Conservation (phyloP, 2,329 filamentous ascomycete genomes). For the Neopestalotiopsis sp. region DNA sequence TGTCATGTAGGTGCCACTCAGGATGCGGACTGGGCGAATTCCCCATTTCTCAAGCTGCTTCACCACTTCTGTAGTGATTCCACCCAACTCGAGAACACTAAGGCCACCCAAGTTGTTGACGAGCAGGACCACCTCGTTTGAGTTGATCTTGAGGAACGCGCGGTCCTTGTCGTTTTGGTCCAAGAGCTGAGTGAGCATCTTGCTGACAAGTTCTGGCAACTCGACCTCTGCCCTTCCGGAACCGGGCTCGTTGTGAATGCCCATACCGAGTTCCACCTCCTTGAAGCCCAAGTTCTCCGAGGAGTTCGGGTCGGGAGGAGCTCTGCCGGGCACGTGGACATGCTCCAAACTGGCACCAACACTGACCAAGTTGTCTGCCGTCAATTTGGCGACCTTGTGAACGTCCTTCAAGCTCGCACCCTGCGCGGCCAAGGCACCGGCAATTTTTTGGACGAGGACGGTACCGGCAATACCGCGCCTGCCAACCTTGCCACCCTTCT, state of each 20-base stretch:
- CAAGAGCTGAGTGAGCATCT: constrained; percentile 74
- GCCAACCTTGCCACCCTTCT: constrained; percentile 88
- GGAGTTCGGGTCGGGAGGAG: constrained; percentile 50
- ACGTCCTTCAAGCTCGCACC: constrained; percentile 75
- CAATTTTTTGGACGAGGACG: constrained; percentile 89
- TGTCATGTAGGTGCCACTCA: constrained; percentile 79
- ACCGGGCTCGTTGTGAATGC: constrained; percentile 75
- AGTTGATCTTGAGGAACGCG: constrained; percentile 69
- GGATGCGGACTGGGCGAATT: constrained; percentile 68
- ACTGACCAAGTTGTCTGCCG: constrained; percentile 78
- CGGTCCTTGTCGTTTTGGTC: constrained; percentile 70
- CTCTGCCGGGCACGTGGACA: constrained; percentile 89
- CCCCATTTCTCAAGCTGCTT: constrained; percentile 64
- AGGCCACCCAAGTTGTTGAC: constrained; percentile 81
- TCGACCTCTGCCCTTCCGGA: constrained; percentile 58
- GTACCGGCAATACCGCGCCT: constrained; percentile 90
- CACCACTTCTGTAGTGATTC: constrained; percentile 72
- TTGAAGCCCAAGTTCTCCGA: constrained; percentile 61
- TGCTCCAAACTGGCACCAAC: constrained; percentile 87
- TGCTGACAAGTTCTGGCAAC: constrained; percentile 60
- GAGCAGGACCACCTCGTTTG: constrained; percentile 70
- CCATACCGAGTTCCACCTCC: constrained; percentile 75
- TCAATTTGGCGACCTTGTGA: constrained; percentile 71
- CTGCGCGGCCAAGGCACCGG: constrained; percentile 79
- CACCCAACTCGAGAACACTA: constrained; percentile 73